Conservation (phyloP, 1,284 basidiomycete species). For the Apiotrichum gamsii region DNA sequence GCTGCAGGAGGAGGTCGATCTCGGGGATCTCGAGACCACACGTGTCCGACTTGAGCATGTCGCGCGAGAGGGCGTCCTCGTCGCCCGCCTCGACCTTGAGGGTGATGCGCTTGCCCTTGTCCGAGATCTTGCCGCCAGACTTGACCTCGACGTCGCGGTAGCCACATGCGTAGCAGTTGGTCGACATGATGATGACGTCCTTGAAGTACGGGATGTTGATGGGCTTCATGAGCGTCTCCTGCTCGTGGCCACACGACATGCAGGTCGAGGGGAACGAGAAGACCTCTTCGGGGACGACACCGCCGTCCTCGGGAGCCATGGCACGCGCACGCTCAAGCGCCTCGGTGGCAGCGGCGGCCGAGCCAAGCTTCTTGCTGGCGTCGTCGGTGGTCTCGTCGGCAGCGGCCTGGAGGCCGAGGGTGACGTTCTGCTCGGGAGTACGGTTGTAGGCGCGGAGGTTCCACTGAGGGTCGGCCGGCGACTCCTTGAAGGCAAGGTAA, state of each 20-base stretch:
- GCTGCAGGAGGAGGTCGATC: constrained; percentile 84
- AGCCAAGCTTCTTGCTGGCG: constrained; percentile 49
- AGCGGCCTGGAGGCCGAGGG: constrained; percentile 60
- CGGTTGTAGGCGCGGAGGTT: constrained; percentile 79
- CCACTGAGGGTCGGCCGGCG: constrained; percentile 86
- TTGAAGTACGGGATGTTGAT: constrained; percentile 98
- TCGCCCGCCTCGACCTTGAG: constrained; percentile 74
- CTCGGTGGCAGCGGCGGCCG: constrained; percentile 41
- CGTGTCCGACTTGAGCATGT: constrained; percentile 93
- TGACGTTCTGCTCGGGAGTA: constrained; percentile 74
- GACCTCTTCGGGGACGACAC: constrained; percentile 67
- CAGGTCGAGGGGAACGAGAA: constrained; percentile 84
- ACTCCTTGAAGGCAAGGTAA: constrained; percentile 77
- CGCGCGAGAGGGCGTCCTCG: constrained; percentile 84
- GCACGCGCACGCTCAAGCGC: constrained; percentile 16
- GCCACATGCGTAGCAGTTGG: constrained; percentile 89
- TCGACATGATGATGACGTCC: constrained; percentile 98
- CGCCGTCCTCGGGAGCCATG: constrained; percentile 33
- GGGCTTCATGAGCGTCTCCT: constrained; percentile 92
- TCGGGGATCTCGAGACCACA: constrained; percentile 88
- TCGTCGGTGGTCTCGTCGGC: constrained; percentile 27
- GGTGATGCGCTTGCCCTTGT: constrained; percentile 76
- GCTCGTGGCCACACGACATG: constrained; percentile 75
- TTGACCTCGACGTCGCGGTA: constrained; percentile 99
- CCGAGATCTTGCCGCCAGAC: constrained; percentile 80